phyloP scores from a whole-genome alignment of 306 rosid species.

The Macrotyloma uniflorum region DNA sequence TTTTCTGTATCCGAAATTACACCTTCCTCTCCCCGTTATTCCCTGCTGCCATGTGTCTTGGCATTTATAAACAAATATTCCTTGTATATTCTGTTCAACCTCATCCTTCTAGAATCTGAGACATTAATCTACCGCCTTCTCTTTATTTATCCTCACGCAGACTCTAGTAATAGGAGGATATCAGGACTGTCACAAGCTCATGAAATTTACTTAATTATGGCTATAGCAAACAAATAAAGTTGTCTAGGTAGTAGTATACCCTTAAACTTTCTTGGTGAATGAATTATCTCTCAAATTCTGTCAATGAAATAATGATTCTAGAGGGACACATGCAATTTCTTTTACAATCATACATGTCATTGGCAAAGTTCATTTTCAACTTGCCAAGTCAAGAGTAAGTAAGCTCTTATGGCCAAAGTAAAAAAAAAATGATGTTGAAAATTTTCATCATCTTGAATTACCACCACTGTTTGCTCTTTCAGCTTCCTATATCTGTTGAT shows the following conservation, averaged over 20 bases:
- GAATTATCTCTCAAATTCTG: background rate
- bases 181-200: background rate
- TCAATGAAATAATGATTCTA: background rate
- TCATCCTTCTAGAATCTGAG: background rate
- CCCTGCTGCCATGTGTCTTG: background rate
- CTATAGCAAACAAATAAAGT: background rate
- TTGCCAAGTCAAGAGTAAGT: background rate
- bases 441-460: background rate
- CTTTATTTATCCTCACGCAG: background rate
- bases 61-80: background rate
- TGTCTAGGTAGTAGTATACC: background rate
- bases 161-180: background rate
- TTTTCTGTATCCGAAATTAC: background rate
- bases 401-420: background rate
- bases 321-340: background rate
- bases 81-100: background rate
- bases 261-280: background rate
- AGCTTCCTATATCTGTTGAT: background rate
- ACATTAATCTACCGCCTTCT: background rate
- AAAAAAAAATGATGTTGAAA: constrained; percentile 1
- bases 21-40: background rate
- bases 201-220: background rate
- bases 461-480: background rate
- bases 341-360: background rate
- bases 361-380: background rate